Evolutionary conservation across 2,329 filamentous ascomycete species (phyloP), one percentile per base, ranked within the genome.

Genomic region (Cladosporium sp.): DNA sequence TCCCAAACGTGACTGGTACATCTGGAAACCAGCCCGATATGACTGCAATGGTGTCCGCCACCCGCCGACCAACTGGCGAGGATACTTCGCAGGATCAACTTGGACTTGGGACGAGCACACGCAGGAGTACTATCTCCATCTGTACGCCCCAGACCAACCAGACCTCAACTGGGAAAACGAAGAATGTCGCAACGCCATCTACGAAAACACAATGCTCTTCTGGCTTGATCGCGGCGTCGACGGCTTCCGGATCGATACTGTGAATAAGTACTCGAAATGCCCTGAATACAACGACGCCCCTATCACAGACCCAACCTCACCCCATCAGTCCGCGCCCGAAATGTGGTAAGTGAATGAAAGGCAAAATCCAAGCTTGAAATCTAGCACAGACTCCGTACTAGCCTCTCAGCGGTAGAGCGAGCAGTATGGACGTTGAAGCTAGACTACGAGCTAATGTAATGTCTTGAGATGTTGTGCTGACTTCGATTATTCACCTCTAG

Each of bases 121-220:
- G 0, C 82, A 84, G 63, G 89, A 93, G 77, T 93, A 91, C 75
- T 93, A 92, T 71, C 85, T 93, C 0, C 88, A 91, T 68, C 83
- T 95, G 13, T 96, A 92, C 76, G 88, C 89, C 10, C 85, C 84
- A 6, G 88, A 92, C 70, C 91, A 94, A 75, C 91, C 92, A 0
- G 92, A 95, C 70, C 82, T 95, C 18, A 95, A 95, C 78, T 95
- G 91, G 91, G 91, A 94, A 72, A 91, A 90, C 65, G 82, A 83
- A 0, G 86, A 85, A n/a, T 85, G 89, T 0, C 84, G 91, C 13
- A 79, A 85, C 54, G 90, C 90, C 1, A 89, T 94, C 18, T 90
- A 92, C 74, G 82, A 88, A 43, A 84, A 84, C n/a, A 66, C 70
- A 6, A 72, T 74, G 71, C 65, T 58, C 2, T 94, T 93, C 75